A percentile compares a stretch with the other conserved stretches of the same genome.
Conservation (phyloP, 192 early-diverging fungal genomes). For the Mortierella claussenii region DNA sequence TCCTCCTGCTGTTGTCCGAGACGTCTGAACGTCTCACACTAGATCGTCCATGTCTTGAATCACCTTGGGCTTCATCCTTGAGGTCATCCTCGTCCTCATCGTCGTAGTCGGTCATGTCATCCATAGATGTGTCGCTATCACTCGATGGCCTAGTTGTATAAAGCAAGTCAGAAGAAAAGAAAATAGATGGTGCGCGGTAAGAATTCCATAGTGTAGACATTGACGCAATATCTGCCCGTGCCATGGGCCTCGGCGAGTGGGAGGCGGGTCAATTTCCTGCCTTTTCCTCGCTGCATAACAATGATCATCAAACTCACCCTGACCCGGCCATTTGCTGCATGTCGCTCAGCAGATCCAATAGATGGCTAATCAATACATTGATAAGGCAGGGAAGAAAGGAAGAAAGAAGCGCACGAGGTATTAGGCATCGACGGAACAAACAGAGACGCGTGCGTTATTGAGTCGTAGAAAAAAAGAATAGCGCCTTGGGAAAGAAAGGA, state of each 20-base stretch:
- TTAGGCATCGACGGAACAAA: too few species aligned
- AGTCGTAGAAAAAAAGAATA: not conserved
- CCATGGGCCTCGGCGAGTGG: slow-evolving; percentile 2
- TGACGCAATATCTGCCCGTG: too few species aligned
- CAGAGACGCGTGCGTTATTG: not conserved
- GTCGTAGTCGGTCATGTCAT: slow-evolving; percentile 34
- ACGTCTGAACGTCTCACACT: not conserved
- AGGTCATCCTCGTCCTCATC: slow-evolving; percentile 29
- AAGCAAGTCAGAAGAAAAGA: not conserved
- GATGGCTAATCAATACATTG: slow-evolving; percentile 29
- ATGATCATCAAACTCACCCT: slow-evolving; percentile 37
- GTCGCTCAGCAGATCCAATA: slow-evolving; percentile 49
- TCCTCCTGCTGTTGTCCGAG: not conserved
- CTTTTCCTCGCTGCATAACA: too few species aligned
- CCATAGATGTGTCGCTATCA: slow-evolving; percentile 46
- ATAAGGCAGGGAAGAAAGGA: not conserved
- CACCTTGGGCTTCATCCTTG: slow-evolving; percentile 12
- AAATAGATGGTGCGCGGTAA: not conserved
- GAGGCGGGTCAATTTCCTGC: too few species aligned
- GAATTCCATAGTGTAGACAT: too few species aligned
- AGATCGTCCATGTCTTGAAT: slow-evolving; percentile 8
- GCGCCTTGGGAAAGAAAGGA: not conserved
- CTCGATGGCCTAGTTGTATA: slow-evolving; percentile 10
- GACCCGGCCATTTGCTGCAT: slow-evolving; percentile 34
- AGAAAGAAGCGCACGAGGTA: slow-evolving; percentile 1